Conservation (phyloP, 2,329 filamentous ascomycete species). For the Mollisiaceae sp. region DNA sequence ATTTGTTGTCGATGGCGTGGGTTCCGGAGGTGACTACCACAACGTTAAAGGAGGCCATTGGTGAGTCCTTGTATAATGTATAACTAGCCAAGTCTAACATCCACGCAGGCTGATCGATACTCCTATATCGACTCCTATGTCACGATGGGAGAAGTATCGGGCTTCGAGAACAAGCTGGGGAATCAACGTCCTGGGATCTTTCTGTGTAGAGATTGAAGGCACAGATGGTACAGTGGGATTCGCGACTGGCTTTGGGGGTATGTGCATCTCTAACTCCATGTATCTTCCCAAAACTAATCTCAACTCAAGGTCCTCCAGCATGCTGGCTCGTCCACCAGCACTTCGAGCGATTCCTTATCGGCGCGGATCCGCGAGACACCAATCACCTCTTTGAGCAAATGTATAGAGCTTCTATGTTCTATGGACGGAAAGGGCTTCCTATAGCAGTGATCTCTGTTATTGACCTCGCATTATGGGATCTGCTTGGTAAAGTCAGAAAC, state of each 20-base stretch:
- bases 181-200: constrained; percentile 93
- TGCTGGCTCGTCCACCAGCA: constrained; percentile 95
- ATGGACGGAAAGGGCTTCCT: constrained; percentile 89
- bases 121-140: constrained; percentile 91
- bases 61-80: constrained; percentile 47
- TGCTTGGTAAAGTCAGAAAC: constrained; percentile 86
- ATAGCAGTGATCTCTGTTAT: constrained; percentile 93
- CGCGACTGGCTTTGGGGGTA: constrained; percentile 88
- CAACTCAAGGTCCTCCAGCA: constrained; percentile 71
- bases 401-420: constrained; percentile 96
- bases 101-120: constrained; percentile 84
- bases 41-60: constrained; percentile 81
- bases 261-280: constrained; percentile 36
- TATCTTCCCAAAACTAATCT: constrained; percentile 17
- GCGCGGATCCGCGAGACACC: constrained; percentile 86
- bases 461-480: constrained; percentile 90
- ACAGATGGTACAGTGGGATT: constrained; percentile 92
- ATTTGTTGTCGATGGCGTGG: constrained; percentile 70
- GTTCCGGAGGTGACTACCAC: constrained; percentile 81
- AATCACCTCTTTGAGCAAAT: constrained; percentile 95
- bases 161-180: constrained; percentile 90
- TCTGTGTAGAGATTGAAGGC: constrained; percentile 88
- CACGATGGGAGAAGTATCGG: constrained; percentile 85
- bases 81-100: constrained; percentile 39
- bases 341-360: constrained; percentile 89